Evolutionary conservation across 371 early-diverging fungal species (phyloP).

Genomic region (Saksenaea oblongispora): DNA sequence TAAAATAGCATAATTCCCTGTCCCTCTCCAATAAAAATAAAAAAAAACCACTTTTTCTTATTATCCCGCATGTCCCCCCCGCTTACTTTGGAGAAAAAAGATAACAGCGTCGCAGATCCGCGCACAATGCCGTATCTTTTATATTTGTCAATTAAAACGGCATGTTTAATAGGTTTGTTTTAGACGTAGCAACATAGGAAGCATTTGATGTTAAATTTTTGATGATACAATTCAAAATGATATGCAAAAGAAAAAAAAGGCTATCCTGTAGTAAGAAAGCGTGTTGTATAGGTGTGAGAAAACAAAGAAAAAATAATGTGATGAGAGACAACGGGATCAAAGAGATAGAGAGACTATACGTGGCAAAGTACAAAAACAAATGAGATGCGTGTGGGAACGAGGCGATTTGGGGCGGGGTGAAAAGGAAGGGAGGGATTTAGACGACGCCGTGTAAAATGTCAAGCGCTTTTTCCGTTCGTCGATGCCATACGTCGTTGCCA

Average conservation of each 20-base stretch:
- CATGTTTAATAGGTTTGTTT: no score
- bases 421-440: slow-evolving; percentile 7
- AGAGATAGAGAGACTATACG: neutral
- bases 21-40: neutral
- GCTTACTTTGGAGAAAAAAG: no score
- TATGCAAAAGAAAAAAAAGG: neutral
- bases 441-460: slow-evolving; percentile 37
- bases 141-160: no score
- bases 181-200: no score
- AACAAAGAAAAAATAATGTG: neutral
- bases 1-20: no score
- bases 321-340: neutral
- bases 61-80: no score
- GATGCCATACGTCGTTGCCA: slow-evolving; percentile 6
- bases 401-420: neutral
- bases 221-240: slow-evolving; percentile 3
- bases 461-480: slow-evolving; percentile 29
- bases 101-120: no score
- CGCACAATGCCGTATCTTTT: no score
- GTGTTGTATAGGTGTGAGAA: neutral
- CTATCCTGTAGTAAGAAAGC: neutral
- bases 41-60: neutral
- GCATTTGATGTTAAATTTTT: neutral
- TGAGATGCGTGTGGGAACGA: neutral
- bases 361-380: slow-evolving; percentile 3